Percentiles rank a stretch among this genome's conserved stretches.
Evolutionary conservation across 2,329 filamentous ascomycete species (phyloP).

Genomic region (Stagonosporopsis rhizophila): DNA sequence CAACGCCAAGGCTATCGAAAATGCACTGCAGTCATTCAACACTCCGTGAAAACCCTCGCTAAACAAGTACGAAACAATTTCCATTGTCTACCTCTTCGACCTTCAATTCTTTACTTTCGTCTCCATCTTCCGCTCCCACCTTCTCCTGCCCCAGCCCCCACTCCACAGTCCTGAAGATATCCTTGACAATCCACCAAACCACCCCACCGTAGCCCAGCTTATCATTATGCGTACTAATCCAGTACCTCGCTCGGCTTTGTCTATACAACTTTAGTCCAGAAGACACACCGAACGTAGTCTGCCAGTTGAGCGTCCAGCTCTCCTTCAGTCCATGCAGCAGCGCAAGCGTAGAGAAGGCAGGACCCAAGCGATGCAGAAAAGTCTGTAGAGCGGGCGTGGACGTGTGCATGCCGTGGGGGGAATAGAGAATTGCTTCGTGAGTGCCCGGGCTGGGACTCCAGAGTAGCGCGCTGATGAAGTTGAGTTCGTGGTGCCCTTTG

Average conservation of each 20-base stretch:
- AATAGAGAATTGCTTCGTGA: constrained; percentile 18
- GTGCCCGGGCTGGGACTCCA: background rate
- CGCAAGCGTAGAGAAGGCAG: constrained; percentile 1
- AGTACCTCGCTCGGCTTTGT: constrained; percentile 7
- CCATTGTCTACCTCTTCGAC: constrained; percentile 5
- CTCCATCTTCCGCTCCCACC: background rate
- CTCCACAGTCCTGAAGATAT: constrained; percentile 8
- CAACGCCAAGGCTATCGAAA: background rate
- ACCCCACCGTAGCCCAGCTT: constrained; percentile 7
- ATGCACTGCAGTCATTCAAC: background rate
- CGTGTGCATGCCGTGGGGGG: constrained; percentile 12
- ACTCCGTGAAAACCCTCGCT: background rate
- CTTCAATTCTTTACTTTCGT: background rate
- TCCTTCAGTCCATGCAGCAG: constrained; percentile 17
- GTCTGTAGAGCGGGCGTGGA: constrained; percentile 13
- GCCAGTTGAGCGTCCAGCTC: constrained; percentile 4
- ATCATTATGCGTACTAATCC: constrained; percentile 17
- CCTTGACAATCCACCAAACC: constrained; percentile 3
- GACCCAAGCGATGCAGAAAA: background rate
- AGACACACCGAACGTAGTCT: constrained; percentile 11
- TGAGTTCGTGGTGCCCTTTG: constrained; percentile 12
- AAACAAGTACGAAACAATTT: background rate
- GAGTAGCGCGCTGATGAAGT: constrained; percentile 13
- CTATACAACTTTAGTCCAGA: constrained; percentile 8
- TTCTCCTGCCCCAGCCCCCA: constrained; percentile 7